Percentiles rank a stretch among this genome's conserved stretches.
Evolutionary conservation across 805 yeast species (phyloP).

Genomic region (Ogataea dorogensis): DNA sequence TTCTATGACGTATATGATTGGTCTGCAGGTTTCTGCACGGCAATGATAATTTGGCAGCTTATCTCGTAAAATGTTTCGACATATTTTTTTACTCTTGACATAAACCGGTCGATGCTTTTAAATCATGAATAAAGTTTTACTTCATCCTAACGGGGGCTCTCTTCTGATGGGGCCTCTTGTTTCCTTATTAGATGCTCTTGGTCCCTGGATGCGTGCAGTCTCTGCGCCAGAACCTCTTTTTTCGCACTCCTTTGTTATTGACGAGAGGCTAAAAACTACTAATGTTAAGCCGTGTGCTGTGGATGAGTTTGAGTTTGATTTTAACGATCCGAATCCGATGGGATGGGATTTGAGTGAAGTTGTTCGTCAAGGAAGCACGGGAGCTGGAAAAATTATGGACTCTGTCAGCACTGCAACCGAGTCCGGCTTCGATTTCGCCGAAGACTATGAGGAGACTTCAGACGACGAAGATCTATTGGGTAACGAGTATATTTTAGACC

Average conservation of each 20-base stretch:
- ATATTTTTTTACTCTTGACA: neutral
- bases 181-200: constrained; percentile 1
- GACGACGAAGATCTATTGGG: constrained; percentile 16
- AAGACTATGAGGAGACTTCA: constrained; percentile 15
- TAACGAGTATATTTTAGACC: constrained; percentile 26
- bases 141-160: constrained; percentile 7
- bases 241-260: constrained; percentile 5
- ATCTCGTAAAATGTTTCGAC: neutral
- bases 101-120: neutral
- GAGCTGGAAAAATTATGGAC: neutral
- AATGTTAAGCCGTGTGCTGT: constrained; percentile 29
- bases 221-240: constrained; percentile 2
- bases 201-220: constrained; percentile 1
- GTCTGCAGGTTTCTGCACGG: constrained; percentile 1
- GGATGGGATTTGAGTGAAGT: constrained; percentile 30
- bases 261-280: constrained; percentile 2
- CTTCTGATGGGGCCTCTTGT: constrained; percentile 1
- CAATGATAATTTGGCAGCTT: neutral
- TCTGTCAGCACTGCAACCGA: constrained; percentile 6
- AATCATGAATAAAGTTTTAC: constrained; percentile 3
- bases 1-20: too few relatives aligned
- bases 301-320: constrained; percentile 32
- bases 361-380: neutral
- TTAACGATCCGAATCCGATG: constrained; percentile 28
- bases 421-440: constrained; percentile 7